Base-by-base conservation (phyloP, 2,329 filamentous ascomycete genomes). In the Epichloe hybrida region DNA sequence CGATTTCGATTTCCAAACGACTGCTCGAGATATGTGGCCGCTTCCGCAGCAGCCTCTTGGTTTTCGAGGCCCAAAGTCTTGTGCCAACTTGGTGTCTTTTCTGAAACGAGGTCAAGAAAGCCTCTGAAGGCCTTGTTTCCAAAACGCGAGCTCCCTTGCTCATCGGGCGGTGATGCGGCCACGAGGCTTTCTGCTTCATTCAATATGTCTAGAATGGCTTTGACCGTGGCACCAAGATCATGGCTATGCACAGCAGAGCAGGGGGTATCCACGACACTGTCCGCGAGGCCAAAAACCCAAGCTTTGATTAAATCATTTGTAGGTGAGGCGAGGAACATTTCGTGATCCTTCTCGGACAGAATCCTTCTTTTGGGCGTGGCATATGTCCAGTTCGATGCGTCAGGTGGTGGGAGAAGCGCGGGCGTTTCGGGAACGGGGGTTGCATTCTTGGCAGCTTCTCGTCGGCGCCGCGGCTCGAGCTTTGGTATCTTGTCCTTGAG, bases 81-180 rank as follows among this genome's bases (percentile, higher is more conserved):
- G 62, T 91, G 86, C 86, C 86, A 91, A 39, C 61, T 64, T 2
- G 64, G 57, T 49, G 74, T 72, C 55, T 74, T 75, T 21, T 75
- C 74, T 57, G 75, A 76, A 17, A 86, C 70, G 44, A 79, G 77
- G 64, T 88, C 86, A 51, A 96, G 76, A 61, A 94, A 90, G 52
- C 79, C 76, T 47, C 88, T 81, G 69, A 98, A 98, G 2, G 86
- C 81, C 58, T 89, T 90, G 69, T 98, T 98, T 45, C 93, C 94
- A 65, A 98, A 98, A 27, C 93, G 79, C 8, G 89, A 95, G 44
- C 89, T 89, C 34, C 81, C 84, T 45, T 90, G 86, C 56, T 97
- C 89, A 57, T 91, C 77, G 0, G 93, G 84, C 1, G 93, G 93
- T 49, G 84, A 83, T 48, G 76, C 70, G 13, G 74, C 69, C 5